Base-by-base conservation (phyloP, 768 basidiomycete genomes). In the Boletellus emodensis region DNA sequence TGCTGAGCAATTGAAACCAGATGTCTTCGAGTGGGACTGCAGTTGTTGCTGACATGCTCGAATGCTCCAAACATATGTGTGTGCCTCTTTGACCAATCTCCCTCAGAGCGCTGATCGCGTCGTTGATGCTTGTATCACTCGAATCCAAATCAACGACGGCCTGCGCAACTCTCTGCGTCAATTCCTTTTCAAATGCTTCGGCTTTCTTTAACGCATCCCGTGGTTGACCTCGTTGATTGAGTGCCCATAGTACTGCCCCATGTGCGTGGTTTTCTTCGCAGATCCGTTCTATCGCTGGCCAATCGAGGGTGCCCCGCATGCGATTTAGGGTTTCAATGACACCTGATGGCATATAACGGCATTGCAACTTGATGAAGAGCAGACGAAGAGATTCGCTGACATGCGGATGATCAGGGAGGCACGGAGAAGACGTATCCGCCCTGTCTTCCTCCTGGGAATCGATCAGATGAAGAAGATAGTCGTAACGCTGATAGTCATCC, bases 1-100 rank as follows among this genome's bases (percentile, higher is more conserved):
- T 84, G 59, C 82, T 83, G 30, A 98, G 76, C 1, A 96, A 72
- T 53, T 83, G 79, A 66, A 92, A 91, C 94, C 94, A 98, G 56
- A 92, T 80, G 55, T 95, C 90, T 61, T 96, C 94, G 14, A 84
- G 58, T 36, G 78, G 71, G 49, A 78, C 62, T 26, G 76, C 68
- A 28, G 61, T 67, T 10, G 72, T 65, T 17, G 71, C 69, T 12
- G 66, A 62, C 24, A 58, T 66, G 49, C 72, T 72, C 5, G 89
- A 90, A 46, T 80, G 82, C 47, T 83, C 77, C 35, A 85, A 67
- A 65, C 93, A 96, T 24, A 94, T 76, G 2, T 74, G 67, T 3
- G 86, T 76, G 30, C 85, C 86, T 28, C 79, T 77, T 13, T 72
- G 71, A 15, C 81, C 81, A 22, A 94, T 73, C 2, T 75, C 72